Evolutionary conservation across 1,284 basidiomycete genomes (phyloP).

Genomic region (Fomes fomentarius): DNA sequence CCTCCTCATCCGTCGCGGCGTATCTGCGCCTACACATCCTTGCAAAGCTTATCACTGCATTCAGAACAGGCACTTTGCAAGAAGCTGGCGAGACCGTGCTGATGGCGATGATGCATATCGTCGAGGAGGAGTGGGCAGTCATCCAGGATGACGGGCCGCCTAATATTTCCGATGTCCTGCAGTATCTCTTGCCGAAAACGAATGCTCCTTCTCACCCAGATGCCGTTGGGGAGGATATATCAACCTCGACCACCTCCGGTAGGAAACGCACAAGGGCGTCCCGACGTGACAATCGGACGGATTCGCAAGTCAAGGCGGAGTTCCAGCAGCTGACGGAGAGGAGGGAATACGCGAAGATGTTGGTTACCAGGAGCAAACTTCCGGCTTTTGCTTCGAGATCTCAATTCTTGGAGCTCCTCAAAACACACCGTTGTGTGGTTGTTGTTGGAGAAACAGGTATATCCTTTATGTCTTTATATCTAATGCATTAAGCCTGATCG

Average conservation of each 20-base stretch:
- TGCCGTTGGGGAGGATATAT: not conserved
- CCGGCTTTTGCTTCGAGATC: constrained; percentile 76
- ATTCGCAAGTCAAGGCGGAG: constrained; percentile 56
- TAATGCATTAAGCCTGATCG: not conserved
- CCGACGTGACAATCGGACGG: constrained; percentile 47
- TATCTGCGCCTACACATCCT: constrained; percentile 88
- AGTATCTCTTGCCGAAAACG: constrained; percentile 55
- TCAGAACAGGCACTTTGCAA: constrained; percentile 58
- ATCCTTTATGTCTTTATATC: not conserved
- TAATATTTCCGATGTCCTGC: constrained; percentile 66
- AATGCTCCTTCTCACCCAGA: not conserved
- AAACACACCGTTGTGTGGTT: constrained; percentile 70
- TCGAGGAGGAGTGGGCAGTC: constrained; percentile 72
- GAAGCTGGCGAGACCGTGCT: constrained; percentile 75
- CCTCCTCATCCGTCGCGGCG: constrained; percentile 72
- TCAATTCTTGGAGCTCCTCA: constrained; percentile 65
- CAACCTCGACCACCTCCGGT: not conserved
- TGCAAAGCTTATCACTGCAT: constrained; percentile 58
- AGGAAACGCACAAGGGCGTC: constrained; percentile 23
- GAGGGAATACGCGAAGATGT: constrained; percentile 60
- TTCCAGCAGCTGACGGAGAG: constrained; percentile 53
- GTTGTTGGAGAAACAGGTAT: constrained; percentile 85
- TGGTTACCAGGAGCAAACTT: constrained; percentile 62
- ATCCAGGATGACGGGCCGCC: constrained; percentile 76
- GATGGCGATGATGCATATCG: constrained; percentile 73